Conservation (phyloP, 1,139 yeast species). For the Sugiyamaella japonica region DNA sequence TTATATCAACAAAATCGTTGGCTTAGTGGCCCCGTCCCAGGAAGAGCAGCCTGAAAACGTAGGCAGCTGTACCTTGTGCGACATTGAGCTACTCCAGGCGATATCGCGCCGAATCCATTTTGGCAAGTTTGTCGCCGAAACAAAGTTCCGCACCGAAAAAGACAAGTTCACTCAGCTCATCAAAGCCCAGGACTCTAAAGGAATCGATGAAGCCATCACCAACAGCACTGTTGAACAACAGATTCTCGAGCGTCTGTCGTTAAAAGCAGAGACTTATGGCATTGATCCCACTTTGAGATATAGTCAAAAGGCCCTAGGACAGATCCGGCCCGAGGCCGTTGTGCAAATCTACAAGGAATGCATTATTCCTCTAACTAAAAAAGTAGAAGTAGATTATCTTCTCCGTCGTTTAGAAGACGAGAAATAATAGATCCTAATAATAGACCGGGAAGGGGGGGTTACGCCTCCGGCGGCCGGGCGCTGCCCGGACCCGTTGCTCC, state of each 20-base stretch:
- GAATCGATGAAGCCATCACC: constrained; percentile 80
- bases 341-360: constrained; percentile 82
- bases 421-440: constrained; percentile 2
- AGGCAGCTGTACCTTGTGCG: constrained; percentile 84
- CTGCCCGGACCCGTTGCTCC: too few relatives aligned
- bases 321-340: constrained; percentile 76
- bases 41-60: constrained; percentile 76
- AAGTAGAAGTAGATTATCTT: constrained; percentile 89
- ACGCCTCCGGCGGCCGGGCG: too few relatives aligned
- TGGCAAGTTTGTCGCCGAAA: constrained; percentile 96
- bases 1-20: constrained; percentile 72
- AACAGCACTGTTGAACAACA: constrained; percentile 82
- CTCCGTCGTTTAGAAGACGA: constrained; percentile 73
- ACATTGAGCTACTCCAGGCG: constrained; percentile 83
- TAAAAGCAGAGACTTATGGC: constrained; percentile 84
- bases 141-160: constrained; percentile 73
- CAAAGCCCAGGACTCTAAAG: constrained; percentile 60
- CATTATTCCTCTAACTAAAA: constrained; percentile 90
- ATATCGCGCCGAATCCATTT: constrained; percentile 93
- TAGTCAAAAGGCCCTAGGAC: constrained; percentile 68
- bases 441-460: too few relatives aligned
- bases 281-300: constrained; percentile 77
- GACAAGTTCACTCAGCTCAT: constrained; percentile 67
- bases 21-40: constrained; percentile 61
- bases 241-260: constrained; percentile 72